Evolutionary conservation across 345 rosid species (phyloP), one percentile per base, ranked within the genome.

Genomic region (Aquilaria sinensis): DNA sequence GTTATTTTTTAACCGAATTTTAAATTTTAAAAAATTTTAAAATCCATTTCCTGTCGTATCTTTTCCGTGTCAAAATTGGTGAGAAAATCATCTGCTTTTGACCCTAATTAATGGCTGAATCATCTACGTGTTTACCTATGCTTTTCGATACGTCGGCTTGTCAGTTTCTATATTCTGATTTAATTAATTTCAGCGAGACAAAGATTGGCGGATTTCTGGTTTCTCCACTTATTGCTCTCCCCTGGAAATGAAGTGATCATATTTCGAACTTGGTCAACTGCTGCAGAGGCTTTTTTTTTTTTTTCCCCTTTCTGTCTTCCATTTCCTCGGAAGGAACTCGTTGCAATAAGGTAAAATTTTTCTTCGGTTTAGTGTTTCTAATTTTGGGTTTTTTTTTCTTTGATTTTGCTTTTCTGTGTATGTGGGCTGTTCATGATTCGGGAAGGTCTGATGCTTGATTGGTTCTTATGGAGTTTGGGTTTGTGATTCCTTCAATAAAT

Each of bases 371-470:
- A n/a, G 43, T 34, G 46, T 9, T 49, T 56, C 32, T 32, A 31
- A 34, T 56, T 48, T 33, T 31, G 62, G 67, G 45, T 59, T 31
- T 33, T 51, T 34, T 46, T 15, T 12, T 16, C 12, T 65, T 48
- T 50, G 8, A 9, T 13, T 47, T 49, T 61, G 31, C 15, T 14
- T 60, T 32, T 54, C n/a, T 50, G 48, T 31, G 48, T 49, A 32
- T 47, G 46, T 61, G 29, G 37, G 12, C 52, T 30, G 1, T 53
- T 53, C 58, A 63, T 67, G 60, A 56, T 60, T 58, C 53, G 43
- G 41, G 62, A 62, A 41, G 8, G 55, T 62, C 45, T 31, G 53
- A 56, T 59, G n/a, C 68, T 58, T 64, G 65, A 31, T 59, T 54
- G 9, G 61, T 53, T 72, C 51, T 66, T 50, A 37, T 34, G 49